Evolutionary conservation across 345 rosid species (phyloP).

Genomic region (Eucalyptus regnans): DNA sequence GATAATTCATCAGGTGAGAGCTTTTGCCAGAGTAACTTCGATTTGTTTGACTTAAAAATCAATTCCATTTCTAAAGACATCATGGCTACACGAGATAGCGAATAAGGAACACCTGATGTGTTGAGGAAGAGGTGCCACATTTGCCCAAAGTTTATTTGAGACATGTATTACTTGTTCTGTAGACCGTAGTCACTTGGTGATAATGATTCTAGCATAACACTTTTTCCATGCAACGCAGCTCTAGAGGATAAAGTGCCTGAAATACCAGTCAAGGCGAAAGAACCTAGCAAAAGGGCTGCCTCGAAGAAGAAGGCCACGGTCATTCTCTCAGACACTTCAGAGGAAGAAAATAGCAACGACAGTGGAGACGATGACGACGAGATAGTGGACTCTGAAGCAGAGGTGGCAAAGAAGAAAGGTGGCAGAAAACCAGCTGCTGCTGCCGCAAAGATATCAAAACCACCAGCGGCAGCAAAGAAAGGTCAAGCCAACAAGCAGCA

Average conservation of each 20-base stretch:
- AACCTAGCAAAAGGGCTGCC: constrained; percentile 16
- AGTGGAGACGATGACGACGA: constrained; percentile 20
- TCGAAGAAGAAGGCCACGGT: constrained; percentile 22
- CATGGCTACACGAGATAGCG: background rate
- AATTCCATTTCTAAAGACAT: background rate
- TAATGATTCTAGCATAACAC: background rate
- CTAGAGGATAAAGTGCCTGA: constrained; percentile 30
- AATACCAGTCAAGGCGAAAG: constrained; percentile 18
- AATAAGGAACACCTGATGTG: background rate
- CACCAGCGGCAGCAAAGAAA: constrained; percentile 3
- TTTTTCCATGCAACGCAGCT: constrained; percentile 14
- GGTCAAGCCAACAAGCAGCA: constrained; percentile 52
- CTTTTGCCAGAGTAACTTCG: background rate
- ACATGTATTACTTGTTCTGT: background rate
- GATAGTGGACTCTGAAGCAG: background rate
- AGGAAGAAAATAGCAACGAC: constrained; percentile 8
- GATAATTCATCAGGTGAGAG: constrained; percentile 49
- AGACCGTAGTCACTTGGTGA: background rate
- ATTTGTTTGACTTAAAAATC: background rate
- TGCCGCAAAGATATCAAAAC: constrained; percentile 23
- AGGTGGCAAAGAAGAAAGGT: constrained; percentile 21
- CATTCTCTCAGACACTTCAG: constrained; percentile 17
- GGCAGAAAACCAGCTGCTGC: constrained; percentile 18
- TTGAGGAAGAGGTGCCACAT: background rate
- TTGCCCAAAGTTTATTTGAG: background rate